phyloP scores from a whole-genome alignment of 352 stramenopile genomes.

The Phytophthora meadii region DNA sequence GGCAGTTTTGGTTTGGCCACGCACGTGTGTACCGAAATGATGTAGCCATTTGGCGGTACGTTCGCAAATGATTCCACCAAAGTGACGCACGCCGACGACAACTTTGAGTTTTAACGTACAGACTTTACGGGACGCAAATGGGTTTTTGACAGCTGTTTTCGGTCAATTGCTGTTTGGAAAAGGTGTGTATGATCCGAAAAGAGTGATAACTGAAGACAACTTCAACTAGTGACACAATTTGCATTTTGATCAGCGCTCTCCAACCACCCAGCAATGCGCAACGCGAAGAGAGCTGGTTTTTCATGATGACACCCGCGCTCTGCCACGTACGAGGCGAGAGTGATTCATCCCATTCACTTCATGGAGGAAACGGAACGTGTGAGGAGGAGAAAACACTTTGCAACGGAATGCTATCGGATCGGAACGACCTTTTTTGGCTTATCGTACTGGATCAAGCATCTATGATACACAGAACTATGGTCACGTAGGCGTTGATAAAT shows the following conservation, averaged over 20 bases:
- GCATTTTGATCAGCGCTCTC: slow-evolving; percentile 3
- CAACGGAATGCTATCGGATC: not conserved
- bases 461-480: too few relatives aligned
- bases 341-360: not conserved
- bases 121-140: not conserved
- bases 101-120: slow-evolving; percentile 7
- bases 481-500: too few relatives aligned
- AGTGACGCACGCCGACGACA: slow-evolving; percentile 8
- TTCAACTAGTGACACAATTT: slow-evolving; percentile 11
- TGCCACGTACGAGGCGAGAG: slow-evolving; percentile 11
- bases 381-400: not conserved
- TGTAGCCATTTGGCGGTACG: not conserved
- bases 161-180: not conserved
- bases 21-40: slow-evolving; percentile 8
- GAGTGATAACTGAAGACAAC: slow-evolving; percentile 1
- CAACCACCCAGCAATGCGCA: slow-evolving; percentile 15
- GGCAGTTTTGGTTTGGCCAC: slow-evolving; percentile 11
- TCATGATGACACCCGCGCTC: slow-evolving; percentile 1
- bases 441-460: not conserved
- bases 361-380: slow-evolving; percentile 11
- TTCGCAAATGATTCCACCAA: slow-evolving; percentile 10
- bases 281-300: slow-evolving; percentile 6
- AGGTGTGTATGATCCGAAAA: not conserved
- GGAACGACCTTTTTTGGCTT: too few relatives aligned
- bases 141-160: not conserved